Base-by-base conservation (phyloP, 306 rosid genomes). In the Delonix regia region DNA sequence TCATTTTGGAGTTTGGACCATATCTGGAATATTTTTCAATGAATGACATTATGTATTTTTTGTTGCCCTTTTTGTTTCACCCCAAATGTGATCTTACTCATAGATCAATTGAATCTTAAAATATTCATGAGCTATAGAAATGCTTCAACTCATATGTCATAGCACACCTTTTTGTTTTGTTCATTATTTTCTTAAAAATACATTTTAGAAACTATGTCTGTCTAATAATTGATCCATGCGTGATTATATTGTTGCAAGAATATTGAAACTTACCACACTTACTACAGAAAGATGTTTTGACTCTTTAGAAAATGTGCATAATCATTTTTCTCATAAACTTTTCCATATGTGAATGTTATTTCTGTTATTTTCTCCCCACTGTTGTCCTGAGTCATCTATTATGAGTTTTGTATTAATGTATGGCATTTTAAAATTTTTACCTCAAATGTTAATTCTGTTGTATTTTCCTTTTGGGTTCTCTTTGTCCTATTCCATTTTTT, bases 361-460 rank as follows among this genome's bases (percentile, higher is more conserved):
- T 7, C 28, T 51, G 14, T 53, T 33, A n/a, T 47, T 12, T 10
- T 77, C 49, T 64, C 28, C 27, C 6, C 4, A 11, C 49, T 64
- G 39, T 42, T 41, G 4, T 72, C 59, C 39, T 62, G 19, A 34
- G 51, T 74, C 76, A 57, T 67, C 57, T 78, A 47, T 60, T 34
- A 36, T 55, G 49, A 66, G 39, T 63, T 38, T 73, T 48, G 27
- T 28, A 16, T 33, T 47, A n/a, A 22, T 77, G n/a, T 12, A 1
- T 68, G 53, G 2, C 33, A 42, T 36, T 75, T 75, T 5, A 28
- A 45, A 52, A 16, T 27, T 56, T 64, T 64, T 0, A 59, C 28
- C 52, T 52, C 48, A 33, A 18, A 18, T 39, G 64, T 19, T 71
- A 49, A 42, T 79, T 62, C 62, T 56, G 9, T 16, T n/a, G n/a